phyloP scores from a whole-genome alignment of 495 filamentous ascomycete species.

The Delitschia confertaspora region DNA sequence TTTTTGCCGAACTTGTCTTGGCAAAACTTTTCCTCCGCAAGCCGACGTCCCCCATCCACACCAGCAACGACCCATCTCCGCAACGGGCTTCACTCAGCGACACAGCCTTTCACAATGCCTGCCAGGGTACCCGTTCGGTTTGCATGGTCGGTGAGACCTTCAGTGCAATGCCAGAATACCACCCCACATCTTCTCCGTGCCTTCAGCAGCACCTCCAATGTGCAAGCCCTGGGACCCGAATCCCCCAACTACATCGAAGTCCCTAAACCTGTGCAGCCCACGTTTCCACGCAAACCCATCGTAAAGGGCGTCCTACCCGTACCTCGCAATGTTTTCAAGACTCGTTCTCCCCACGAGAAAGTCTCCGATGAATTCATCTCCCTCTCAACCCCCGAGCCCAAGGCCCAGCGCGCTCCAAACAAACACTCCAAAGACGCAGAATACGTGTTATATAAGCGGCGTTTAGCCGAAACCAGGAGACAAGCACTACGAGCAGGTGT shows the following conservation, averaged over 20 bases:
- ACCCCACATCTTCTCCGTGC: conserved; percentile 28
- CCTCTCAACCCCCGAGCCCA: conserved; percentile 31
- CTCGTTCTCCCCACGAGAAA: conserved; percentile 43
- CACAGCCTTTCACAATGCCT: conserved; percentile 19
- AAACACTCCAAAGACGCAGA: conserved; percentile 31
- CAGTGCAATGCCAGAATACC: conserved; percentile 28
- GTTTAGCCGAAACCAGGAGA: conserved; percentile 51
- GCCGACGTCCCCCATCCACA: neutral
- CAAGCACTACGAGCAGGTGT: conserved; percentile 58
- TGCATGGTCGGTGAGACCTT: conserved; percentile 12
- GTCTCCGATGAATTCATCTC: conserved; percentile 46
- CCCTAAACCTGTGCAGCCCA: conserved; percentile 48
- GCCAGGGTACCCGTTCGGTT: conserved; percentile 22
- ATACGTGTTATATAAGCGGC: conserved; percentile 52
- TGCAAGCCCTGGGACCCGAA: conserved; percentile 47
- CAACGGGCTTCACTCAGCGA: neutral
- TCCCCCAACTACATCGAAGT: conserved; percentile 67
- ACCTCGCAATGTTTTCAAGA: conserved; percentile 55
- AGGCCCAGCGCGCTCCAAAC: conserved; percentile 16
- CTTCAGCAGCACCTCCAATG: conserved; percentile 38
- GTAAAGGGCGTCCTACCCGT: conserved; percentile 66
- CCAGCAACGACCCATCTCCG: neutral
- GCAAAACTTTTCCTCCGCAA: neutral
- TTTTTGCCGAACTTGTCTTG: conserved; percentile 4
- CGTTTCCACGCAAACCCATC: conserved; percentile 36